phyloP scores from a whole-genome alignment of 2,329 filamentous ascomycete genomes.

The Cytospora piceicola region DNA sequence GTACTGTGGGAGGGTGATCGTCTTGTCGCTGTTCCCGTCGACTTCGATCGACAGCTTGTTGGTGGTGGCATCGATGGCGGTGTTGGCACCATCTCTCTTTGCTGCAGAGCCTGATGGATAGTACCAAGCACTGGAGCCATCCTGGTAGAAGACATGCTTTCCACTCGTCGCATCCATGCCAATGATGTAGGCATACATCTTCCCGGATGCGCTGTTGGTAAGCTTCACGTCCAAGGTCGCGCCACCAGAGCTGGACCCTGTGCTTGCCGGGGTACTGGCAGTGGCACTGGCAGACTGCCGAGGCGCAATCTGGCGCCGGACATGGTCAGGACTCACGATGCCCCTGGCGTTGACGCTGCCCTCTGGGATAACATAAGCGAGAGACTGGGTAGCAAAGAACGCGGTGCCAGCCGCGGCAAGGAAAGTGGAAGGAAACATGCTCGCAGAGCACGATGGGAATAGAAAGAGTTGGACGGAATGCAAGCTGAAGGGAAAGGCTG shows the following conservation, averaged over 20 bases:
- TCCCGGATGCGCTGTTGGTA: slow-evolving; percentile 57
- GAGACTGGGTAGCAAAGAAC: background rate
- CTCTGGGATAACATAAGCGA: slow-evolving; percentile 13
- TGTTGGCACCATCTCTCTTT: slow-evolving; percentile 41
- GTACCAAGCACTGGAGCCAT: slow-evolving; percentile 56
- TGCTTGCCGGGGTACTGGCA: background rate
- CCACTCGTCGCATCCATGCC: slow-evolving; percentile 55
- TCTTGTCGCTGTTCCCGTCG: slow-evolving; percentile 7
- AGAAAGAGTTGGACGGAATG: background rate
- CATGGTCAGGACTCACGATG: background rate
- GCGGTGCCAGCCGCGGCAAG: background rate
- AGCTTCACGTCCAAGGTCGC: slow-evolving; percentile 54
- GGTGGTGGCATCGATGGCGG: background rate
- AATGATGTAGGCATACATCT: slow-evolving; percentile 68
- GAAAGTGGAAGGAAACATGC: slow-evolving; percentile 6
- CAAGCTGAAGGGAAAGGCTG: background rate
- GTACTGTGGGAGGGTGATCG: slow-evolving; percentile 2
- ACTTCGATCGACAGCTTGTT: slow-evolving; percentile 13
- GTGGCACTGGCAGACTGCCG: background rate
- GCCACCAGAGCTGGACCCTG: background rate
- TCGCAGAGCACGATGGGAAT: background rate
- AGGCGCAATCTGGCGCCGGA: background rate
- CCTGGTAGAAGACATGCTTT: slow-evolving; percentile 43
- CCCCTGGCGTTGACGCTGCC: background rate
- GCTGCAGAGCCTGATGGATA: slow-evolving; percentile 61